Percentiles rank a stretch among this genome's conserved stretches.
Conservation (phyloP, 371 early-diverging fungal species). For the Catenaria anguillulae region DNA sequence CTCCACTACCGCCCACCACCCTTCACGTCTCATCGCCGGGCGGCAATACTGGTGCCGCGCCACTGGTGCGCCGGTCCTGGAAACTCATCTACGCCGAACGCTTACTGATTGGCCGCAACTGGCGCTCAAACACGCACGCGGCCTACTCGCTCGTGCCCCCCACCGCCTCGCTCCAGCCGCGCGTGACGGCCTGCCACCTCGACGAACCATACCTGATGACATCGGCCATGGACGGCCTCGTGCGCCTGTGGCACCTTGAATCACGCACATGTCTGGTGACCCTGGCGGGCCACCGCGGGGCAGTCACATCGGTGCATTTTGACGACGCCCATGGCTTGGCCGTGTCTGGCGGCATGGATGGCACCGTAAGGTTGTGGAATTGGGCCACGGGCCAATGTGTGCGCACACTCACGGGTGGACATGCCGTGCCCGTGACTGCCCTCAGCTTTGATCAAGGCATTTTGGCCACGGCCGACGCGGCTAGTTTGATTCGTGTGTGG, state of each 20-base stretch:
- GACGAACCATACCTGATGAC: conserved; percentile 65
- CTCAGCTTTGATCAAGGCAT: conserved; percentile 67
- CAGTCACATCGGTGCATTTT: conserved; percentile 74
- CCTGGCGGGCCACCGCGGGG: conserved; percentile 67
- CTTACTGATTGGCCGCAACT: conserved; percentile 65
- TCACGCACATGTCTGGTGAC: conserved; percentile 51
- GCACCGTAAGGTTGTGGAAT: conserved; percentile 93
- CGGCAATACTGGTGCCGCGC: no score
- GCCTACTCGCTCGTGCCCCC: not conserved
- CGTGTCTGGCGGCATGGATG: conserved; percentile 78
- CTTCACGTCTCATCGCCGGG: no score
- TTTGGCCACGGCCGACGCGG: conserved; percentile 70
- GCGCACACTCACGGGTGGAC: conserved; percentile 64
- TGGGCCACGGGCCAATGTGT: conserved; percentile 76
- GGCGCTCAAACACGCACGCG: conserved; percentile 54
- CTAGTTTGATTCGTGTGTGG: conserved; percentile 80
- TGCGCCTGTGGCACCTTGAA: conserved; percentile 66
- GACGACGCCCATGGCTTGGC: conserved; percentile 50
- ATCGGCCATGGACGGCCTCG: conserved; percentile 67
- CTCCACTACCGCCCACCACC: no score
- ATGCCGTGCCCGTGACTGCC: conserved; percentile 62
- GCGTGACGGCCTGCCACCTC: conserved; percentile 68
- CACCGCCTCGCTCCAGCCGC: conserved; percentile 38
- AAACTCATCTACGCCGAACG: conserved; percentile 71
- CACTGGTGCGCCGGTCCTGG: conserved; percentile 30